Base-by-base conservation (phyloP, 129 eudicot genomes). In the Lactuca sativa region DNA sequence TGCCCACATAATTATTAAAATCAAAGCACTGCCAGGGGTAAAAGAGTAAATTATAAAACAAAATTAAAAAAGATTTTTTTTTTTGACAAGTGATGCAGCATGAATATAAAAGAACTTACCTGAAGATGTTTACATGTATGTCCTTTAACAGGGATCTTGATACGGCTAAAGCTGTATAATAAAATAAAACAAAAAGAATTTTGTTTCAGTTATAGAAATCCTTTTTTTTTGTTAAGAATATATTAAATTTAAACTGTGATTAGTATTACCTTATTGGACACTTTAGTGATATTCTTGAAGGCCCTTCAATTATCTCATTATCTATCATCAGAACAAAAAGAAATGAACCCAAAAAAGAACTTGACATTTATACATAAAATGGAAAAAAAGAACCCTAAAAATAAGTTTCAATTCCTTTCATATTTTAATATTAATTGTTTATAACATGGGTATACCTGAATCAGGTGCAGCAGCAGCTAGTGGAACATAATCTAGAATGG, bases 61-160 rank as follows among this genome's bases (percentile, higher is more conserved):
- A 36, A 38, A 2, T 66, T 3, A 32, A 58, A 33, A 34, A 62
- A 33, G 44, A n/a, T 13, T 34, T 34, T 53, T 44, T 9, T 55
- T 63, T 52, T 9, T 75, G 17, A 32, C 13, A 14, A 44, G 56
- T 31, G 37, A 43, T 41, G 66, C 34, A 59, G 51, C 63, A 37
- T 52, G 63, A n/a, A 56, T 0, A 6, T 9, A 1, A 4, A 47
- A 47, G 59, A 74, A 79, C 69, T 81, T 44, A 86, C 97, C 86
- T 91, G 96, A 64, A 80, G 83, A 76, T 91, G 97, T 43, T 91
- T 91, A 81, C 97, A 91, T 34, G 78, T 66, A 66, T 77, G 88
- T 62, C 97, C 97, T 84, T 91, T 91, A 21, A 80, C 97, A 62
- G 97, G 97, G 65, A 74, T 79, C 58, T 73, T 80, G 65, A 91